phyloP scores from a whole-genome alignment of 2,329 filamentous ascomycete species.

The Aphanoascus verrucosus region DNA sequence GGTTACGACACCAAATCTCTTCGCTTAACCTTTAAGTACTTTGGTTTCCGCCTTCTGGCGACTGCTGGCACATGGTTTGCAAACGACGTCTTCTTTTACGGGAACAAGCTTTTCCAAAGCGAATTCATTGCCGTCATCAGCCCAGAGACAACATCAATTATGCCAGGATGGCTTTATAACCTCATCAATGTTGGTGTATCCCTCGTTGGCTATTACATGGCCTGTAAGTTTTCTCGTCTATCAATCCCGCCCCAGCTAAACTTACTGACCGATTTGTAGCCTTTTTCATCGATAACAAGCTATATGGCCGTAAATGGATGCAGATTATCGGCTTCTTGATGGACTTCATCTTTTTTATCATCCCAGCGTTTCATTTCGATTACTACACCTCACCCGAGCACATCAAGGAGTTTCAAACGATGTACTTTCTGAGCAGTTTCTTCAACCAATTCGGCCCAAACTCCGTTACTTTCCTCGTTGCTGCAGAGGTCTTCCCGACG shows the following conservation, averaged over 20 bases:
- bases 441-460: constrained; percentile 99
- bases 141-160: constrained; percentile 56
- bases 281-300: constrained; percentile 86
- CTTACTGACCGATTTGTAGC: constrained; percentile 24
- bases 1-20: constrained; percentile 86
- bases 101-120: constrained; percentile 93
- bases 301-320: constrained; percentile 94
- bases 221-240: constrained; percentile 36
- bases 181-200: constrained; percentile 81
- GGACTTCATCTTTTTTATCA: constrained; percentile 85
- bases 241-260: background rate
- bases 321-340: constrained; percentile 87
- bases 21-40: constrained; percentile 65
- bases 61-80: constrained; percentile 86
- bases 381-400: constrained; percentile 65
- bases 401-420: constrained; percentile 85
- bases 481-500: constrained; percentile 92
- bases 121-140: constrained; percentile 81
- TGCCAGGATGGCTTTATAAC: constrained; percentile 87
- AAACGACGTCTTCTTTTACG: constrained; percentile 98
- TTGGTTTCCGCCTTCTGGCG: constrained; percentile 74
- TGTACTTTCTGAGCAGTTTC: constrained; percentile 97
- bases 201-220: constrained; percentile 78
- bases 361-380: constrained; percentile 77
- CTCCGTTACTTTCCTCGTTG: constrained; percentile 89